Base-by-base conservation (phyloP, 495 filamentous ascomycete genomes). In the Bathelium albidoporum region DNA sequence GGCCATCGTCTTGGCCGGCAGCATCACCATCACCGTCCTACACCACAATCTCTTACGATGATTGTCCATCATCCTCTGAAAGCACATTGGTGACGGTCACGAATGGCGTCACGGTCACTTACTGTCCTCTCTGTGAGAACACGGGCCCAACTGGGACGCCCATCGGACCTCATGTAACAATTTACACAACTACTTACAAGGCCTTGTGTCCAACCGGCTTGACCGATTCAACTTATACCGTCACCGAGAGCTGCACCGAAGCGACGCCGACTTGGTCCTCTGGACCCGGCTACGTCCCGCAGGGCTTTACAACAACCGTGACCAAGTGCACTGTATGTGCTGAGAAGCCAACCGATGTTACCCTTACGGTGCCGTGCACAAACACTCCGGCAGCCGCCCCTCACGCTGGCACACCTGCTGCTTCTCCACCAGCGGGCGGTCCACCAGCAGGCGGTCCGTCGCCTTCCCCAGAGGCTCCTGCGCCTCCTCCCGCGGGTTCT, bases 241-340 rank as follows among this genome's bases (percentile, higher is more conserved):
- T 80, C 68, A 74, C 69, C 4, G 74, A 78, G 62, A 76, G 67
- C 32, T 75, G 73, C 66, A 63, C 71, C 28, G 77, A 66, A 52
- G 32, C 68, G 14, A 70, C 66, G 32, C 69, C 66, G 1, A 65
- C 64, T 14, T 69, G 64, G 62, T 61, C 72, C 1, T 70, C 73
- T 18, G 70, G 70, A 10, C 64, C 73, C 22, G 74, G 69, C 29
- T 70, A 71, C 22, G 63, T 72, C 2, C 72, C 73, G 1, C 69
- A 73, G 49, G 75, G 71, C 63, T 80, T 78, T 70, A 78, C 73
- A n/a, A 76, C 75, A 12, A 80, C 76, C n/a, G 77, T 76, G 10
- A 76, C 74, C 34, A 71, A 74, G 58, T 80, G 78, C 72, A 74
- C 72, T 18, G 70, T 72, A 9, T 81, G 78, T 58, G 75, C 66